Conservation (phyloP, 768 basidiomycete species). For the Hirschioporus abietinus region DNA sequence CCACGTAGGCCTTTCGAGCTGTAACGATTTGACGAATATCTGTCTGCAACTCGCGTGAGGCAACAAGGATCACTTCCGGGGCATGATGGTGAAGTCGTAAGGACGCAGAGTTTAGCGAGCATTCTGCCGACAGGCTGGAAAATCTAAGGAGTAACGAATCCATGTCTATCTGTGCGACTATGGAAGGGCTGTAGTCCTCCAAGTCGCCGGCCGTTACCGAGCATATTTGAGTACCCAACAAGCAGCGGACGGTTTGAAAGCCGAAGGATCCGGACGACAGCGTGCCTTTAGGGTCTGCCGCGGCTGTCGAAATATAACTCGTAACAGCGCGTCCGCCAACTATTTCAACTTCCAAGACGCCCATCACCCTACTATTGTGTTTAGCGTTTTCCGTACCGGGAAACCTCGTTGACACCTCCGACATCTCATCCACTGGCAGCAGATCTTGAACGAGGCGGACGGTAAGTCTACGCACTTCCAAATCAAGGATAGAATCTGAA, state of each 20-base stretch:
- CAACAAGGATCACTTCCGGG: not conserved
- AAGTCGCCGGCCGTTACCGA: not conserved
- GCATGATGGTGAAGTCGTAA: not conserved
- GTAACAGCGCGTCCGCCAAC: not conserved
- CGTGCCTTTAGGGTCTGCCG: not conserved
- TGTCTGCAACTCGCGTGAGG: not conserved
- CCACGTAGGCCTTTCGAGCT: not conserved
- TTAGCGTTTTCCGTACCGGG: not conserved
- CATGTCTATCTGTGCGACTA: not conserved
- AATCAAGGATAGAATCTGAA: not conserved
- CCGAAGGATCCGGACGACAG: not conserved
- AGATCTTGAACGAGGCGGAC: not conserved
- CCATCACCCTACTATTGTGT: not conserved
- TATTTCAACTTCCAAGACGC: not conserved
- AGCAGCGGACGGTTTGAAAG: not conserved
- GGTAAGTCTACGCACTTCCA: not conserved
- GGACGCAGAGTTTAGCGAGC: not conserved
- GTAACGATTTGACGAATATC: not conserved
- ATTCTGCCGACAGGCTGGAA: not conserved
- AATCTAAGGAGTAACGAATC: not conserved
- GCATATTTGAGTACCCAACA: not conserved
- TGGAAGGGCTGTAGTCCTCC: not conserved
- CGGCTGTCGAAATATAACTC: not conserved
- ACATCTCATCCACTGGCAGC: not conserved
- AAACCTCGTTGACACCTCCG: not conserved